phyloP scores from a whole-genome alignment of 371 early-diverging fungal genomes.

The Mucor racemosus region DNA sequence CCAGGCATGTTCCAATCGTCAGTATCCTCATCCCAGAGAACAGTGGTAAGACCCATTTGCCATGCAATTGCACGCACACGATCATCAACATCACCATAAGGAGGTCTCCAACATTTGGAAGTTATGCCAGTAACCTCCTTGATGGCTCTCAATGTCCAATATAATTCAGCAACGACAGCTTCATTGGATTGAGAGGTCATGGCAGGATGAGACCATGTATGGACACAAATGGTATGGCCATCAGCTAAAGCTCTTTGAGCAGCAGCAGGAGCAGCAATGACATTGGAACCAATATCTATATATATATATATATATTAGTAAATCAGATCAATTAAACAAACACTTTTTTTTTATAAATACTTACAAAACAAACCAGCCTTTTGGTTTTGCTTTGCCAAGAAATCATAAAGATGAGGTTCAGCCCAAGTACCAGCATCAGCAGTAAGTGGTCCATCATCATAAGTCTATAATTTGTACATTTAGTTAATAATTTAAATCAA shows the following conservation, averaged over 20 bases:
- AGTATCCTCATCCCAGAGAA: conserved; percentile 46
- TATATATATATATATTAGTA: not conserved
- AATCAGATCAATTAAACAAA: not conserved
- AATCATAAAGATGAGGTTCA: conserved; percentile 52
- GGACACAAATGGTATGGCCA: conserved; percentile 43
- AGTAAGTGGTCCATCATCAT: conserved; percentile 49
- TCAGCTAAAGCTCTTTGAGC: conserved; percentile 37
- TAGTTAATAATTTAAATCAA: too few relatives aligned
- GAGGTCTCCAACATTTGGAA: conserved; percentile 63
- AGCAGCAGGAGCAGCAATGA: conserved; percentile 34
- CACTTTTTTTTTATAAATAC: not conserved
- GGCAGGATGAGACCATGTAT: conserved; percentile 65
- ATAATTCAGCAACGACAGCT: conserved; percentile 62
- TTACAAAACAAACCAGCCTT: conserved; percentile 32
- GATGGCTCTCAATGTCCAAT: conserved; percentile 57
- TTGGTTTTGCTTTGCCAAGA: conserved; percentile 34
- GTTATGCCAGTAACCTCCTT: conserved; percentile 60
- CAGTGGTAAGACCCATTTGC: conserved; percentile 56
- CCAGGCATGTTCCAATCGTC: conserved; percentile 47
- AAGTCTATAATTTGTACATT: conserved; percentile 15
- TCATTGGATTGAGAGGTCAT: conserved; percentile 61
- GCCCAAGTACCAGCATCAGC: conserved; percentile 30
- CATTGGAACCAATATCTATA: conserved; percentile 38
- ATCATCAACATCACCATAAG: conserved; percentile 61
- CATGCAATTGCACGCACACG: conserved; percentile 58